phyloP scores from a whole-genome alignment of 371 early-diverging fungal genomes.

The Mucor racemosus region DNA sequence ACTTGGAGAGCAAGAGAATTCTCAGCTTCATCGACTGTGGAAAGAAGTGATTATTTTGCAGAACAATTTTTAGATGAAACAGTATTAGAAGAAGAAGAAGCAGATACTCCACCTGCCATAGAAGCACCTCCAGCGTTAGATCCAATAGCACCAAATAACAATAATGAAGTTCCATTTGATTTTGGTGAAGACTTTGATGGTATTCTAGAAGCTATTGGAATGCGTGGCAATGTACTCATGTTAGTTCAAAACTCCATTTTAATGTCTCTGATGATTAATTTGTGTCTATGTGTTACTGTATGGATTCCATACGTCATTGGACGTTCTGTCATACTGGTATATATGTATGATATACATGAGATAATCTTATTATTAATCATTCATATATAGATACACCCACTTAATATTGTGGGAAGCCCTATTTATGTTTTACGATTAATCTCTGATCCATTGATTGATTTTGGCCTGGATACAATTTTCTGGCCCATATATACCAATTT shows the following conservation, averaged over 20 bases:
- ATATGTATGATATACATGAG: neutral
- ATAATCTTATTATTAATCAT: neutral
- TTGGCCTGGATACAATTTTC: conserved; percentile 43
- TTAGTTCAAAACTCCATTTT: conserved; percentile 77
- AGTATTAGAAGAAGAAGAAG: neutral
- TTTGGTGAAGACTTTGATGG: conserved; percentile 74
- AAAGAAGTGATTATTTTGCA: conserved; percentile 20
- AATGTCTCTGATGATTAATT: conserved; percentile 70
- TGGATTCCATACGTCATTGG: conserved; percentile 82
- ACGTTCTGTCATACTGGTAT: conserved; percentile 46
- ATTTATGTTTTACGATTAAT: conserved; percentile 47
- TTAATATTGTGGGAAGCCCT: conserved; percentile 51
- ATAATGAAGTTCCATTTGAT: conserved; percentile 39
- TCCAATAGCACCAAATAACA: neutral
- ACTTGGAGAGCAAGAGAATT: conserved; percentile 21
- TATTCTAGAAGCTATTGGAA: conserved; percentile 85
- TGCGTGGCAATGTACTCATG: conserved; percentile 76
- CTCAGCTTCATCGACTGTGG: neutral
- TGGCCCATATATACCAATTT: conserved; percentile 2
- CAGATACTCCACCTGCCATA: neutral
- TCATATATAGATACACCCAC: conserved; percentile 43
- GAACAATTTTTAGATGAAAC: neutral
- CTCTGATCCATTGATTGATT: conserved; percentile 57
- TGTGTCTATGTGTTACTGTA: conserved; percentile 70
- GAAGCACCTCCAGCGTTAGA: neutral